Evolutionary conservation across 768 basidiomycete species (phyloP), one percentile per base, ranked within the genome.

Genomic region (Termitomyces titanicus): DNA sequence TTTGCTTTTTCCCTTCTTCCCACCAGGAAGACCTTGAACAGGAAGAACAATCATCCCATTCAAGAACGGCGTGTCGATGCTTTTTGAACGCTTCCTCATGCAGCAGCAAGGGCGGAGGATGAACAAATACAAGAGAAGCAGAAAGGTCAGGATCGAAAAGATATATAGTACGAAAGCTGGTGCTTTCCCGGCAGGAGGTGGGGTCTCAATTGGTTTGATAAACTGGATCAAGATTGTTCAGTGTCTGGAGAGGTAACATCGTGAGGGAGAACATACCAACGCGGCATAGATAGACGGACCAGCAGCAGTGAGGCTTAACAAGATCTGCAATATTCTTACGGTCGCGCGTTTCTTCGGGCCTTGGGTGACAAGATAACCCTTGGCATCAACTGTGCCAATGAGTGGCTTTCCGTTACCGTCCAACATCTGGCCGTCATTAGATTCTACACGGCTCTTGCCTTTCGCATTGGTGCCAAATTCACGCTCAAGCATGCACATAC

Each of bases 401-500:
- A 79, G 55, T 17, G 76, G 78, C 58, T 79, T 78, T 11, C 78
- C 79, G 33, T 78, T 72, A 37, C 76, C 77, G 55, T 77, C 79
- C 25, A 71, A 51, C 38, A 74, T 68, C 13, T 54, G 43, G 24
- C 68, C 66, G 11, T 67, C 66, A 24, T 63, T 64, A 24, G 56
- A 51, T 27, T 58, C 54, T 18, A 53, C 43, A 56, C 66, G 55
- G 54, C 65, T 60, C 57, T 71, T 62, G 27, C 62, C 53, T 58
- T 74, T 65, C 18, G 57, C 63, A 45, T 76, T 74, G n/a, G 70
- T 66, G 3, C 81, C 80, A 64, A 88, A 89, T 58, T 88, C 85
- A 17, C 78, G 78, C 64, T 88, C 82, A 10, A 89, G 75, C 85
- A 88, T 87, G 6, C 84, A 79, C 61, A 88, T 74, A 17, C 86